Conservation (phyloP, 1,139 yeast genomes). For the Pichia sp. region DNA sequence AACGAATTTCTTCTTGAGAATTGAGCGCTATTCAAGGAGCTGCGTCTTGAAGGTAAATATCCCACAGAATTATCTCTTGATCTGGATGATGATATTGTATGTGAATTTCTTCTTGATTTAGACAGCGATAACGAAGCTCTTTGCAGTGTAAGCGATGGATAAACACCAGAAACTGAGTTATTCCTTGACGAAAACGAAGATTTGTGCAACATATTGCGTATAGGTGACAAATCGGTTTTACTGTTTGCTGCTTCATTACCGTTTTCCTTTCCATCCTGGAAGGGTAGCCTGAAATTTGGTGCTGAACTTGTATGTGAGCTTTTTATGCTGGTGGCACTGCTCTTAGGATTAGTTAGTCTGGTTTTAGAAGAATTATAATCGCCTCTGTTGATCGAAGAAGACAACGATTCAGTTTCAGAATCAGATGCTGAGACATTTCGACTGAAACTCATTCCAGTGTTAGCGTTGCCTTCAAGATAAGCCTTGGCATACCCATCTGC, state of each 20-base stretch:
- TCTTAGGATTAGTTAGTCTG: too few species aligned
- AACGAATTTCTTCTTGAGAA: slow-evolving; percentile 16
- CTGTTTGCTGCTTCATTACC: neutral
- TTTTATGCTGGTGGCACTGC: too few species aligned
- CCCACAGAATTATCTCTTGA: slow-evolving; percentile 2
- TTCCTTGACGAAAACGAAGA: slow-evolving; percentile 3
- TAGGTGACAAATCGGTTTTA: slow-evolving; percentile 5
- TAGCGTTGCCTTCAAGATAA: slow-evolving; percentile 31
- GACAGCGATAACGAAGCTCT: slow-evolving; percentile 11
- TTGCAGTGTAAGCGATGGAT: slow-evolving; percentile 3
- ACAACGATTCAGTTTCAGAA: neutral
- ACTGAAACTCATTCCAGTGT: too few species aligned
- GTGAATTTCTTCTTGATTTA: slow-evolving; percentile 10
- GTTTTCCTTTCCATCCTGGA: slow-evolving; percentile 34
- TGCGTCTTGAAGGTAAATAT: neutral
- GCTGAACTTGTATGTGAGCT: neutral
- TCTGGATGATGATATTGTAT: slow-evolving; percentile 3
- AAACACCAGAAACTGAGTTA: slow-evolving; percentile 4
- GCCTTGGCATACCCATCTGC: slow-evolving; percentile 59
- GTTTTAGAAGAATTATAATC: too few species aligned
- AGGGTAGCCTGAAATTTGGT: slow-evolving; percentile 53
- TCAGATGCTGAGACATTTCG: neutral
- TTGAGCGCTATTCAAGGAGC: too few species aligned
- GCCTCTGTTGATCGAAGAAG: neutral
- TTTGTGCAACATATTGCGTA: neutral